Evolutionary conservation across 2,329 filamentous ascomycete genomes (phyloP).

Genomic region (Ophiosphaerella narmari): DNA sequence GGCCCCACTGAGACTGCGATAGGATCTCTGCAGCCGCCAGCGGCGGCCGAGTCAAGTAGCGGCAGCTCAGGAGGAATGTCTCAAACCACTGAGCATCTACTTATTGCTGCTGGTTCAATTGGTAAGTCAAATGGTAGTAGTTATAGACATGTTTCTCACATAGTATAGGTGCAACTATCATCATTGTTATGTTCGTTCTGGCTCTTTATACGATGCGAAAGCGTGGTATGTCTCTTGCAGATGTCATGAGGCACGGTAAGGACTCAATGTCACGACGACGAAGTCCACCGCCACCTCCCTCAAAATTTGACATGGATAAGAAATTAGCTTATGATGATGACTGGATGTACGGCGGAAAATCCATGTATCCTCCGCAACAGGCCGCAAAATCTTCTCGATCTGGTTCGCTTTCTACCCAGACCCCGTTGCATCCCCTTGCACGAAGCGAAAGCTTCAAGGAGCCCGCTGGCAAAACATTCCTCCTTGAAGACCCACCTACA

Average conservation of each 20-base stretch:
- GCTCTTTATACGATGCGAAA: slow-evolving; percentile 46
- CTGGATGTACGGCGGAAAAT: slow-evolving; percentile 28
- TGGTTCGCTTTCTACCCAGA: slow-evolving; percentile 34
- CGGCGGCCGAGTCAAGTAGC: slow-evolving; percentile 10
- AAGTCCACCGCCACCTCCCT: slow-evolving; percentile 25
- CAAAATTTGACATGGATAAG: slow-evolving; percentile 31
- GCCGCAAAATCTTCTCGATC: slow-evolving; percentile 28
- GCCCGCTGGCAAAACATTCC: slow-evolving; percentile 26
- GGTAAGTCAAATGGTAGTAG: slow-evolving; percentile 21
- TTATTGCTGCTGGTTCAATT: slow-evolving; percentile 49
- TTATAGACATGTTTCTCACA: slow-evolving; percentile 13
- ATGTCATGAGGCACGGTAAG: slow-evolving; percentile 32
- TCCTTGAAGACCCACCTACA: slow-evolving; percentile 29
- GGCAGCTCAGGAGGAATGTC: slow-evolving; percentile 34
- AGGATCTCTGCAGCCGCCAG: slow-evolving; percentile 26
- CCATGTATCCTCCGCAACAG: slow-evolving; percentile 32
- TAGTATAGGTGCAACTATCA: slow-evolving; percentile 42
- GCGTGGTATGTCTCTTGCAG: slow-evolving; percentile 39
- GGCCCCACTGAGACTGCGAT: slow-evolving; percentile 34
- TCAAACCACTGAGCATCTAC: slow-evolving; percentile 44
- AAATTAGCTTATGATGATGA: slow-evolving; percentile 30
- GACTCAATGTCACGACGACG: slow-evolving; percentile 21
- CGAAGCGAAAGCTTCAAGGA: slow-evolving; percentile 35
- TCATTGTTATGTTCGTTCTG: slow-evolving; percentile 43
- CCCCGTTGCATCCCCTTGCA: slow-evolving; percentile 31